Percentiles rank a stretch among this genome's conserved stretches.
Evolutionary conservation across 2,329 filamentous ascomycete species (phyloP).

Genomic region (Diaporthe sp.): DNA sequence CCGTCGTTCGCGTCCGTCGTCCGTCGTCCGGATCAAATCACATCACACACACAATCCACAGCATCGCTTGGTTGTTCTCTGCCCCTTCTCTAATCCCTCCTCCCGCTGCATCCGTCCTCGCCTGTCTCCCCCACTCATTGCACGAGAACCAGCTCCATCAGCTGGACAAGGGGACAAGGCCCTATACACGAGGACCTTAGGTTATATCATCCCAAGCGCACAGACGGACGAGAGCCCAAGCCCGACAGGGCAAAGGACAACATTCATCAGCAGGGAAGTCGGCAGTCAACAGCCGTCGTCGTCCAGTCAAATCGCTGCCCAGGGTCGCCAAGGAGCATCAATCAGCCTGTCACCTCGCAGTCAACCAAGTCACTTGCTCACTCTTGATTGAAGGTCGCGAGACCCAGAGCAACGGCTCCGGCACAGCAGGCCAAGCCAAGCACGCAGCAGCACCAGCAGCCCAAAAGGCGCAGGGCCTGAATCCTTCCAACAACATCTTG

Average conservation of each 20-base stretch:
- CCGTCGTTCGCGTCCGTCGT: neutral
- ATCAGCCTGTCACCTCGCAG: neutral
- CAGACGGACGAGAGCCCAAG: neutral
- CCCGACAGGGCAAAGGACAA: neutral
- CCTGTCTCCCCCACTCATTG: neutral
- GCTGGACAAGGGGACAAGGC: conserved; percentile 5
- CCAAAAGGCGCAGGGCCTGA: neutral
- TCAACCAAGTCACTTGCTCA: neutral
- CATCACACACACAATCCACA: too few relatives aligned
- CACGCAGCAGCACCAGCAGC: neutral
- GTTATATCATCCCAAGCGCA: neutral
- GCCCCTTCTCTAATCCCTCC: neutral
- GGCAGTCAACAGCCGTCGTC: neutral
- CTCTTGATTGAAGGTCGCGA: neutral
- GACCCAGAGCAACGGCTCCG: neutral
- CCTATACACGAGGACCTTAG: neutral
- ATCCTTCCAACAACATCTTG: conserved; percentile 4
- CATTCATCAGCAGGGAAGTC: conserved; percentile 17
- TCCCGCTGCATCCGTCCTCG: conserved; percentile 15
- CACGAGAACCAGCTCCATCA: conserved; percentile 19
- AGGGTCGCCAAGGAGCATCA: neutral
- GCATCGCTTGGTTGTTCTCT: neutral
- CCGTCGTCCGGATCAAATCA: neutral
- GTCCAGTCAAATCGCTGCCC: conserved; percentile 21
- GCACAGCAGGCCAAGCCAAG: conserved; percentile 9